These are phyloP conservation scores for Fusarium coicis DNA, from an alignment of 2,329 filamentous ascomycete genomes.

Conservation along the genomic window DNA sequence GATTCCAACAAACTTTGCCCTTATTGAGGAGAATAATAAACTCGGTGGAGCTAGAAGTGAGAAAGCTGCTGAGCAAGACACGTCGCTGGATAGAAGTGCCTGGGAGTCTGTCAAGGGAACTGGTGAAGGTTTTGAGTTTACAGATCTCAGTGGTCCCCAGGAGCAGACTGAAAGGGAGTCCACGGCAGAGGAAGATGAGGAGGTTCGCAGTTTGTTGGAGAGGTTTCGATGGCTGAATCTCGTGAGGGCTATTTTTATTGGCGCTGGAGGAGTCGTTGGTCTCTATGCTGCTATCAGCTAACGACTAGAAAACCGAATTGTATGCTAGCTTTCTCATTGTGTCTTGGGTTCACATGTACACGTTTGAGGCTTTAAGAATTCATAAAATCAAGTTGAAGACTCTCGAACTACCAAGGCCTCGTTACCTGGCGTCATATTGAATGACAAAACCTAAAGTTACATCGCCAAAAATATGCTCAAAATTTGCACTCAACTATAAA, in stretches of 20 bases:
- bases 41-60: neutral
- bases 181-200: neutral
- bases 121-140: neutral
- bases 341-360: accelerated
- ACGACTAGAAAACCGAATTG: no score
- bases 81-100: neutral
- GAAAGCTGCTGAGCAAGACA: neutral
- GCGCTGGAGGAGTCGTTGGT: slow-evolving; percentile 1
- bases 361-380: accelerated
- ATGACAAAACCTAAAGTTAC: neutral
- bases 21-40: neutral
- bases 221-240: slow-evolving; percentile 9
- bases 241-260: neutral
- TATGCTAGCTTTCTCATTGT: no score
- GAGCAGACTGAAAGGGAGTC: neutral
- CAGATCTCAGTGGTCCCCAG: neutral
- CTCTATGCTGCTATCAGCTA: neutral
- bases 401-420: accelerated
- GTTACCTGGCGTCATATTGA: neutral
- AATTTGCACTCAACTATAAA: neutral
- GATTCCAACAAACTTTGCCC: slow-evolving; percentile 7
- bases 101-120: neutral
- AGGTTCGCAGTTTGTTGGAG: neutral
- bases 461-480: neutral
- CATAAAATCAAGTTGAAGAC: accelerated